Evolutionary conservation across 2,329 filamentous ascomycete genomes (phyloP).

Genomic region (Lecanicillium sp.): DNA sequence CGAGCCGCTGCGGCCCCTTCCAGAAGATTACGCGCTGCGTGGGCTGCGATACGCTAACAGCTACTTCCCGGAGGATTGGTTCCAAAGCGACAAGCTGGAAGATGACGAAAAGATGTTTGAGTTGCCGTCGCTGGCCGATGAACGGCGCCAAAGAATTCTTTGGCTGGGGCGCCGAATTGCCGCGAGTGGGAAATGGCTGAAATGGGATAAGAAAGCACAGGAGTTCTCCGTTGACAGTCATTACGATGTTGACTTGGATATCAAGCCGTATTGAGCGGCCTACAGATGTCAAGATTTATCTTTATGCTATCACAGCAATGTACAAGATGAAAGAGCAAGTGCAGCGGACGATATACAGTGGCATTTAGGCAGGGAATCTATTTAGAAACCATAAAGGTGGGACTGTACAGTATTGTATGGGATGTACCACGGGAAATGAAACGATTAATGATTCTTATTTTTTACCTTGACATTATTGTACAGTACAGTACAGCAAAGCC

Average conservation of each 20-base stretch:
- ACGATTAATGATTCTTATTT: too few relatives aligned
- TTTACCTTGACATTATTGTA: too few relatives aligned
- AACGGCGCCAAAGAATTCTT: conserved; percentile 51
- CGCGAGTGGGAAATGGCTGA: conserved; percentile 31
- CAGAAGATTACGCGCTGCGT: conserved; percentile 61
- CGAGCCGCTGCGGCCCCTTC: conserved; percentile 45
- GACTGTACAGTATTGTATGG: too few relatives aligned
- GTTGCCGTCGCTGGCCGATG: conserved; percentile 46
- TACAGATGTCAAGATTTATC: too few relatives aligned
- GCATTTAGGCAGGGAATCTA: too few relatives aligned
- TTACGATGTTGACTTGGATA: not conserved
- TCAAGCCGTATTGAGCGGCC: too few relatives aligned
- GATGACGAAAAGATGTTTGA: conserved; percentile 64
- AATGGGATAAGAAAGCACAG: conserved; percentile 28
- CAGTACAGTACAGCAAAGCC: too few relatives aligned
- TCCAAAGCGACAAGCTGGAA: conserved; percentile 48
- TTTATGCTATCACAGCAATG: too few relatives aligned
- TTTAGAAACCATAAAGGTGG: too few relatives aligned
- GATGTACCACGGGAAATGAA: too few relatives aligned
- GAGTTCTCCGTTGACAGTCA: not conserved
- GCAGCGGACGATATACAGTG: too few relatives aligned
- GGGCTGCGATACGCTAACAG: conserved; percentile 53
- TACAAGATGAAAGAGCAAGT: too few relatives aligned
- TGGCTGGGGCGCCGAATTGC: conserved; percentile 48
- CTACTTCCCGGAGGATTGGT: conserved; percentile 54